These are phyloP conservation scores for Fusarium brachygibbosum DNA, from an alignment of 2,329 filamentous ascomycete genomes.

Conservation along the genomic window DNA sequence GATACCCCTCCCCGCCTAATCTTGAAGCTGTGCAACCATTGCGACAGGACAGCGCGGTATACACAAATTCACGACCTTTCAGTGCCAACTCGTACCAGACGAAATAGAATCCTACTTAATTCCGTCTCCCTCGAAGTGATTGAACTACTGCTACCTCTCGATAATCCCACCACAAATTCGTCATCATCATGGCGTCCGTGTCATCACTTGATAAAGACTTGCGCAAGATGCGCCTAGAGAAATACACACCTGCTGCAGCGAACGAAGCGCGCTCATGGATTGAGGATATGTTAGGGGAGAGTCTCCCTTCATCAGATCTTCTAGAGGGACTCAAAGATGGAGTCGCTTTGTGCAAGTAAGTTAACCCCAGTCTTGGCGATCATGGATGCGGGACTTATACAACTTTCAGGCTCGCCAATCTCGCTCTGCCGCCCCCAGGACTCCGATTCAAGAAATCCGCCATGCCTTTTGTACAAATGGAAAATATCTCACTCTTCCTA, in stretches of 20 bases:
- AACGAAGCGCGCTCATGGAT: constrained; percentile 90
- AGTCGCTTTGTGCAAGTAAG: constrained; percentile 90
- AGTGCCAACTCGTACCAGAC: constrained; percentile 8
- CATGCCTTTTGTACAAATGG: constrained; percentile 99
- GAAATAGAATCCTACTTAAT: constrained; percentile 5
- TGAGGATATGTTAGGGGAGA: constrained; percentile 81
- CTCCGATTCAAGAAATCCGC: constrained; percentile 91
- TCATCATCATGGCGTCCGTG: constrained; percentile 84
- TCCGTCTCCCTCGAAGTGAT: neutral
- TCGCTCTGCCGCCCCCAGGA: constrained; percentile 79
- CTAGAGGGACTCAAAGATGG: constrained; percentile 91
- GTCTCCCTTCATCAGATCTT: constrained; percentile 79
- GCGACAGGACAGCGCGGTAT: constrained; percentile 14
- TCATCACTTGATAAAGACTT: constrained; percentile 95
- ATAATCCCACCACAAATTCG: neutral
- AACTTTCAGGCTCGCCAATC: constrained; percentile 78
- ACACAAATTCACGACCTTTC: constrained; percentile 2
- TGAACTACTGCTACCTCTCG: neutral
- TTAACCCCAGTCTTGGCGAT: constrained; percentile 13
- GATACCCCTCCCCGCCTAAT: constrained; percentile 27
- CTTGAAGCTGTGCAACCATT: constrained; percentile 11
- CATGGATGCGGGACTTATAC: constrained; percentile 38
- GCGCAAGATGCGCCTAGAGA: constrained; percentile 90
- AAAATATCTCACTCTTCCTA: constrained; percentile 98
- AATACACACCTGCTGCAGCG: constrained; percentile 91